Percentiles rank a stretch among this genome's conserved stretches.
Conservation (phyloP, 2,329 filamentous ascomycete genomes). For the Penicillium sp. region DNA sequence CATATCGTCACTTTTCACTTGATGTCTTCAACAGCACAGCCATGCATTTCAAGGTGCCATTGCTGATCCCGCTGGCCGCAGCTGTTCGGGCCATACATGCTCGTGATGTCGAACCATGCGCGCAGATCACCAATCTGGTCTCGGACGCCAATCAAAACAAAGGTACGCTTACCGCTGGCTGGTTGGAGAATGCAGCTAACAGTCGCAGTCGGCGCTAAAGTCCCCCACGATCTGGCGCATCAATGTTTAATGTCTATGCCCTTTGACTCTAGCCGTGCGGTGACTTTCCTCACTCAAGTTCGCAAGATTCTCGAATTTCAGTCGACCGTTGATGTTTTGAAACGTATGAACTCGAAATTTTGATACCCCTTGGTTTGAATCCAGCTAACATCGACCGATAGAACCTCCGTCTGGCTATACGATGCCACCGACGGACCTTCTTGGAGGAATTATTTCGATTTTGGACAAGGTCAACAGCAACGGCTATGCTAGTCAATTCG, state of each 20-base stretch:
- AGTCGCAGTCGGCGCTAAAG: constrained; percentile 11
- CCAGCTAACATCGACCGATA: constrained; percentile 11
- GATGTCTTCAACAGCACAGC: constrained; percentile 7
- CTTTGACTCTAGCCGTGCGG: constrained; percentile 25
- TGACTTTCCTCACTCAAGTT: constrained; percentile 24
- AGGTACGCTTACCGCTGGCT: constrained; percentile 8
- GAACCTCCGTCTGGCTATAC: constrained; percentile 54
- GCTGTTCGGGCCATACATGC: constrained; percentile 9
- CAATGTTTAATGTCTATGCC: constrained; percentile 31
- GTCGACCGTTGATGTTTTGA: constrained; percentile 50
- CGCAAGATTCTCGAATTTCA: constrained; percentile 49
- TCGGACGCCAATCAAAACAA: constrained; percentile 16
- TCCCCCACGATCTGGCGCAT: constrained; percentile 22
- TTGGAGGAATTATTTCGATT: constrained; percentile 48
- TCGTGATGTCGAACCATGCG: constrained; percentile 21
- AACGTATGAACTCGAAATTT: constrained; percentile 20
- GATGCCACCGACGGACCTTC: constrained; percentile 50
- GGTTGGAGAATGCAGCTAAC: constrained; percentile 6
- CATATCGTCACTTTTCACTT: constrained; percentile 4
- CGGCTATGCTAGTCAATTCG: constrained; percentile 53
- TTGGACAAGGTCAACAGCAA: constrained; percentile 42
- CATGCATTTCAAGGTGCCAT: constrained; percentile 16
- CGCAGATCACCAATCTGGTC: constrained; percentile 18
- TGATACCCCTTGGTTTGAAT: not conserved
- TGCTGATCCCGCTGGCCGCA: constrained; percentile 16